phyloP scores from a whole-genome alignment of 1,284 basidiomycete genomes.

The Trichosporon faecale region DNA sequence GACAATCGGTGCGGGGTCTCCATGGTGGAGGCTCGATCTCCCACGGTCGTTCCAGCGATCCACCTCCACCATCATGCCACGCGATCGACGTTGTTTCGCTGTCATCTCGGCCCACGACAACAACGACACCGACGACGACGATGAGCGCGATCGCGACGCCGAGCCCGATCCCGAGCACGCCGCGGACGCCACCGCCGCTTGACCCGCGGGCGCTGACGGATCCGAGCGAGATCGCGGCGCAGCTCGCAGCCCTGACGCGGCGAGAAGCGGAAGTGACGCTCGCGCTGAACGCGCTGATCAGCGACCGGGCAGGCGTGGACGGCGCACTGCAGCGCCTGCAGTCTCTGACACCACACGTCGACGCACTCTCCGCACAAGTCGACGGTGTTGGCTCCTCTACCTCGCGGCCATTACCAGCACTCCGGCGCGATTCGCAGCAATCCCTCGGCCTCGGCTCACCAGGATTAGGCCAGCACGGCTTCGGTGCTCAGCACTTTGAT shows the following conservation, averaged over 20 bases:
- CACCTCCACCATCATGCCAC: constrained; percentile 2
- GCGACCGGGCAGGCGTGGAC: constrained; percentile 65
- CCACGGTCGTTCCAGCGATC: neutral
- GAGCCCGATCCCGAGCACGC: constrained; percentile 18
- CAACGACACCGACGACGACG: neutral
- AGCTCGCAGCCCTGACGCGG: constrained; percentile 62
- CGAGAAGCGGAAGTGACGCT: constrained; percentile 73
- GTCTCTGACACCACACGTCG: constrained; percentile 63
- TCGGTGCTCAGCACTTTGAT: constrained; percentile 5
- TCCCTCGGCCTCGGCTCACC: constrained; percentile 6
- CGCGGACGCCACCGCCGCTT: constrained; percentile 25
- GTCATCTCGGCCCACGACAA: neutral
- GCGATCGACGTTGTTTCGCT: constrained; percentile 3
- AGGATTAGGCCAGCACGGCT: constrained; percentile 36
- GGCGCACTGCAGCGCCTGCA: constrained; percentile 64
- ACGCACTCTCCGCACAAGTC: constrained; percentile 64
- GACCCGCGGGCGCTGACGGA: constrained; percentile 41
- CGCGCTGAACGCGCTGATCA: constrained; percentile 69
- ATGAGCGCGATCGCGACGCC: constrained; percentile 11
- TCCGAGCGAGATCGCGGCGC: constrained; percentile 43
- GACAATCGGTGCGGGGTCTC: neutral
- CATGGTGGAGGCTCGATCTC: neutral
- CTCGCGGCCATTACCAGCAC: neutral
- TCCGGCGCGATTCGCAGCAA: neutral
- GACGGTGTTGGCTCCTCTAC: constrained; percentile 35